These are phyloP conservation scores for Xylaria sp. DNA, from an alignment of 495 filamentous ascomycete species.

Conservation along the genomic window DNA sequence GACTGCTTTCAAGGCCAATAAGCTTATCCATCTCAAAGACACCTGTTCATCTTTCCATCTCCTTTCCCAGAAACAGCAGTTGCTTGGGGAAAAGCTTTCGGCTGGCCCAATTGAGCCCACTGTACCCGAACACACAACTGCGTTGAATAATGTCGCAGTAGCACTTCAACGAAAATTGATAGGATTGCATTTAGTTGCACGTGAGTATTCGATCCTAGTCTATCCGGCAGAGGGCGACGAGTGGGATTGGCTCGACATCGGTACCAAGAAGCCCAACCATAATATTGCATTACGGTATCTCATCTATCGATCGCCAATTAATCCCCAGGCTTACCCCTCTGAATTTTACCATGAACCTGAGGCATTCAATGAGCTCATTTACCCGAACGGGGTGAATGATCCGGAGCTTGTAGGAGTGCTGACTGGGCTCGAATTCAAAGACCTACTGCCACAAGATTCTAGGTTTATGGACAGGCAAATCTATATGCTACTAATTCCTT, in stretches of 20 bases:
- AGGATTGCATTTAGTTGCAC: constrained; percentile 41
- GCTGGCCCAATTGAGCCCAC: constrained; percentile 29
- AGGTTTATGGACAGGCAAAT: constrained; percentile 32
- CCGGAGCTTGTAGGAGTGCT: constrained; percentile 23
- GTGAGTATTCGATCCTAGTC: constrained; percentile 47
- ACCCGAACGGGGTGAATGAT: constrained; percentile 13
- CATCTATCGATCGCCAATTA: constrained; percentile 40
- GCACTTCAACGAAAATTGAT: constrained; percentile 41
- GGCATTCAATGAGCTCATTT: constrained; percentile 27
- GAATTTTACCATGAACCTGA: constrained; percentile 20
- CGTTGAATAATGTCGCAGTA: constrained; percentile 40
- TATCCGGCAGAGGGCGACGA: constrained; percentile 49
- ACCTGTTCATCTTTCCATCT: constrained; percentile 36
- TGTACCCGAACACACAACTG: constrained; percentile 26
- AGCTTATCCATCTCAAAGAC: constrained; percentile 31
- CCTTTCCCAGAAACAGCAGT: constrained; percentile 16
- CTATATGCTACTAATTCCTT: constrained; percentile 40
- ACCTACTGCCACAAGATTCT: constrained; percentile 33
- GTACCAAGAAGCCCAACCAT: constrained; percentile 32
- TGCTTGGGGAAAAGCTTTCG: constrained; percentile 33
- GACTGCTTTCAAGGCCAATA: constrained; percentile 41
- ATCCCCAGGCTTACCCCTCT: constrained; percentile 33
- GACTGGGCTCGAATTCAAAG: constrained; percentile 31
- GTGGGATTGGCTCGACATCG: constrained; percentile 41
- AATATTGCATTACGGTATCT: constrained; percentile 43